Evolutionary conservation across 371 early-diverging fungal species (phyloP).

Genomic region (Rhizopus stolonifer): DNA sequence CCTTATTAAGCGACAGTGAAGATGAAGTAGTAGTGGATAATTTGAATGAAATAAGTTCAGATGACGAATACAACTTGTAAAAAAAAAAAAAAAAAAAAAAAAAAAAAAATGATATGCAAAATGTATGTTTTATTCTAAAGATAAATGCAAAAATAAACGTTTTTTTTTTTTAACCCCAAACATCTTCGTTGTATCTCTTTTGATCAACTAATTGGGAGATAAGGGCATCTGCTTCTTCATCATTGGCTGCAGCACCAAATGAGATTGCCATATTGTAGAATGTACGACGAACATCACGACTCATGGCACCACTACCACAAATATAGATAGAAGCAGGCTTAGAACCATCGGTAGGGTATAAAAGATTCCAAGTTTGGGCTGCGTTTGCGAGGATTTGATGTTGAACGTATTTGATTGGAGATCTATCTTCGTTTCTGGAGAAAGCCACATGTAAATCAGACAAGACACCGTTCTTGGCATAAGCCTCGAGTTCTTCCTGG

Average conservation of each 20-base stretch:
- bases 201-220: slow-evolving; percentile 28
- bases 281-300: slow-evolving; percentile 44
- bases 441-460: slow-evolving; percentile 65
- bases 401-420: slow-evolving; percentile 43
- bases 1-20: slow-evolving; percentile 56
- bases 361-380: slow-evolving; percentile 29
- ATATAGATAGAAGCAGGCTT: slow-evolving; percentile 37
- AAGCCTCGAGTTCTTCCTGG: slow-evolving; percentile 58
- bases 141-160: neutral
- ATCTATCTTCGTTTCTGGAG: slow-evolving; percentile 48
- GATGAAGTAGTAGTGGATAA: slow-evolving; percentile 46
- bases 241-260: slow-evolving; percentile 31
- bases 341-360: slow-evolving; percentile 17
- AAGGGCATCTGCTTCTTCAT: slow-evolving; percentile 34
- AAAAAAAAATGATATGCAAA: no score
- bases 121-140: neutral
- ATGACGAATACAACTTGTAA: slow-evolving; percentile 1
- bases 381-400: slow-evolving; percentile 44
- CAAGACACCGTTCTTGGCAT: slow-evolving; percentile 51
- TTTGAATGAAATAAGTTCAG: slow-evolving; percentile 16
- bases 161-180: slow-evolving; percentile 55
- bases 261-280: slow-evolving; percentile 37
- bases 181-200: slow-evolving; percentile 49
- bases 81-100: neutral
- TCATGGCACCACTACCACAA: slow-evolving; percentile 49